These are phyloP conservation scores for Hebeloma cylindrosporum DNA, from an alignment of 768 basidiomycete species.

Conservation along the genomic window DNA sequence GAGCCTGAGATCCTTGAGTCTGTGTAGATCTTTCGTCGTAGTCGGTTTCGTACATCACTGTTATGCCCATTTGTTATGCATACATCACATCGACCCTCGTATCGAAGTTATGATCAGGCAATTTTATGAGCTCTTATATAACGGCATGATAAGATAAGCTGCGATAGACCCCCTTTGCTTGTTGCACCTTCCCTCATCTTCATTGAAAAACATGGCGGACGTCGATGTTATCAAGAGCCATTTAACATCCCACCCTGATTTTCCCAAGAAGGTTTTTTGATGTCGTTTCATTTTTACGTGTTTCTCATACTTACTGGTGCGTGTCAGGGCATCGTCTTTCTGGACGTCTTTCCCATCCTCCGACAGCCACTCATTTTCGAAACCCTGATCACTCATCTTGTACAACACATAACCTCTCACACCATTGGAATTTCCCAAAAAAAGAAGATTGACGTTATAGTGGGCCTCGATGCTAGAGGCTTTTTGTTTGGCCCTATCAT, in stretches of 20 bases:
- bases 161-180: no score
- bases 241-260: constrained; percentile 67
- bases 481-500: constrained; percentile 94
- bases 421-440: constrained; percentile 60
- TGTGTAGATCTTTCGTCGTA: constrained; percentile 63
- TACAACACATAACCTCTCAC: constrained; percentile 80
- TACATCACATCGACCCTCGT: constrained; percentile 15
- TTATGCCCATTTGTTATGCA: constrained; percentile 26
- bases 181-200: constrained; percentile 6
- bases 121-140: not conserved
- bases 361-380: constrained; percentile 86
- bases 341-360: constrained; percentile 94
- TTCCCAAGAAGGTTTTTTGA: constrained; percentile 79
- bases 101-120: constrained; percentile 13
- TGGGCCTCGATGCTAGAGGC: constrained; percentile 94
- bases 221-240: constrained; percentile 65
- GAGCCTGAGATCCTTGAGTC: constrained; percentile 93
- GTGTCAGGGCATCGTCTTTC: constrained; percentile 80
- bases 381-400: constrained; percentile 84
- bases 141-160: no score
- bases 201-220: constrained; percentile 60
- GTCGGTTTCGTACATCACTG: constrained; percentile 32
- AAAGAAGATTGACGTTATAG: constrained; percentile 85
- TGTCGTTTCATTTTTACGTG: not conserved
- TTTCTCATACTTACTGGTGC: constrained; percentile 4